A percentile compares a stretch with the other conserved stretches of the same genome.
phyloP scores from a whole-genome alignment of 1,284 basidiomycete genomes.

The Pisolithus thermaeus region DNA sequence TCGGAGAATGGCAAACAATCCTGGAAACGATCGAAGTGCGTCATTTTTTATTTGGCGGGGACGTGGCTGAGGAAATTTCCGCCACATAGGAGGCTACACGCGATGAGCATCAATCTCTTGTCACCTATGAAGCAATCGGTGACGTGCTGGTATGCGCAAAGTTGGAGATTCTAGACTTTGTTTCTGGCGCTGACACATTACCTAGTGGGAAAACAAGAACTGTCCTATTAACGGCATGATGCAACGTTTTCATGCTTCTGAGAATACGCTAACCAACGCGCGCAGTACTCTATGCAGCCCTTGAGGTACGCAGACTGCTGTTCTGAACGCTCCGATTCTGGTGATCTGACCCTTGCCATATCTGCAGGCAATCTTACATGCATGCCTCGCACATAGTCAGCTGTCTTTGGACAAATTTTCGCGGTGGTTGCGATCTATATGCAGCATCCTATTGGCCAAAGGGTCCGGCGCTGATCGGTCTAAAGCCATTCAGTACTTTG shows the following conservation, averaged over 20 bases:
- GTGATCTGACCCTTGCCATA: background rate
- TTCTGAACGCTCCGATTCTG: slow-evolving; percentile 3
- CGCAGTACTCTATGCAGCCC: slow-evolving; percentile 59
- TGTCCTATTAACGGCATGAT: slow-evolving; percentile 66
- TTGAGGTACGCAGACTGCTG: slow-evolving; percentile 49
- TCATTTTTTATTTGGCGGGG: slow-evolving; percentile 6
- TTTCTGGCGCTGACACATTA: slow-evolving; percentile 11
- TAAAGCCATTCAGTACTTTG: slow-evolving; percentile 71
- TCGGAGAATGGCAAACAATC: slow-evolving; percentile 61
- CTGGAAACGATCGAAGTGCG: slow-evolving; percentile 51
- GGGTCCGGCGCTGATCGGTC: slow-evolving; percentile 58
- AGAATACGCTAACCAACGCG: slow-evolving; percentile 16
- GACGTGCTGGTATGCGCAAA: slow-evolving; percentile 59
- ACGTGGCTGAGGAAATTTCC: slow-evolving; percentile 10
- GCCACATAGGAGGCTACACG: slow-evolving; percentile 47
- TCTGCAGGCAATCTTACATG: slow-evolving; percentile 61
- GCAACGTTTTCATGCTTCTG: slow-evolving; percentile 7
- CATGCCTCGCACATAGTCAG: slow-evolving; percentile 56
- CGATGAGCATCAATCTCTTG: slow-evolving; percentile 44
- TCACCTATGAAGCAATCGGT: slow-evolving; percentile 69
- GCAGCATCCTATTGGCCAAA: slow-evolving; percentile 68
- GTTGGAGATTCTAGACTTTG: slow-evolving; percentile 12
- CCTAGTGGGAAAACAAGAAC: slow-evolving; percentile 66
- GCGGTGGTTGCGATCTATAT: slow-evolving; percentile 76
- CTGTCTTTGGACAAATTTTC: slow-evolving; percentile 75